Percentiles rank a stretch among this genome's conserved stretches.
Evolutionary conservation across 2,329 filamentous ascomycete species (phyloP).

Genomic region (Ceratocystis cubensis): DNA sequence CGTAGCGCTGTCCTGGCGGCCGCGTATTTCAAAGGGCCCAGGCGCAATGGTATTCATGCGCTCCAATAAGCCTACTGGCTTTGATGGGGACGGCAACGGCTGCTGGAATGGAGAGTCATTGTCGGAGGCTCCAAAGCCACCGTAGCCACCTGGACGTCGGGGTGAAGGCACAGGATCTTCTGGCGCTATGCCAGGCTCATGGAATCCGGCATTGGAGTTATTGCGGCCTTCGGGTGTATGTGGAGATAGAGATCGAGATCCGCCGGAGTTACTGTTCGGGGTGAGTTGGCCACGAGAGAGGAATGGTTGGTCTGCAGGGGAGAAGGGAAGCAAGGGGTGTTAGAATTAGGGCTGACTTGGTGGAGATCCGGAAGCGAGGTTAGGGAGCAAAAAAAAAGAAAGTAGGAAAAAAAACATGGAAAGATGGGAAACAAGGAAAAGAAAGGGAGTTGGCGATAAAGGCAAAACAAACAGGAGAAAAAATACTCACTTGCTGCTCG

Average conservation of each 20-base stretch:
- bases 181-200: conserved; percentile 35
- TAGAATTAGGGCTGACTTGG: conserved; percentile 25
- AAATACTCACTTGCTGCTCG: conserved; percentile 38
- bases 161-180: conserved; percentile 32
- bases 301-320: conserved; percentile 40
- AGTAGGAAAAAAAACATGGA: conserved; percentile 3
- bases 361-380: not conserved
- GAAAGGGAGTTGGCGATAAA: not conserved
- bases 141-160: conserved; percentile 37
- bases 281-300: conserved; percentile 47
- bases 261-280: conserved; percentile 48
- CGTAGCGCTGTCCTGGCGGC: conserved; percentile 25
- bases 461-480: not conserved
- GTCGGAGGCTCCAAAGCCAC: conserved; percentile 33
- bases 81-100: conserved; percentile 37
- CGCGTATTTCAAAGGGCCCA: conserved; percentile 48
- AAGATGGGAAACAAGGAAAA: not conserved
- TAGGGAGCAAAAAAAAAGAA: not conserved
- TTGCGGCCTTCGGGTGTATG: conserved; percentile 39
- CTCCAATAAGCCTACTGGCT: conserved; percentile 36
- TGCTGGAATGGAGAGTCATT: conserved; percentile 31
- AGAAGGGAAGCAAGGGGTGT: conserved; percentile 23
- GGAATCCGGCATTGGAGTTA: conserved; percentile 36
- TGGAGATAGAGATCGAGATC: conserved; percentile 52
- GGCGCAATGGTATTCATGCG: conserved; percentile 54